Evolutionary conservation across 2,329 filamentous ascomycete species (phyloP).

Genomic region (Zymoseptoria crescenta): DNA sequence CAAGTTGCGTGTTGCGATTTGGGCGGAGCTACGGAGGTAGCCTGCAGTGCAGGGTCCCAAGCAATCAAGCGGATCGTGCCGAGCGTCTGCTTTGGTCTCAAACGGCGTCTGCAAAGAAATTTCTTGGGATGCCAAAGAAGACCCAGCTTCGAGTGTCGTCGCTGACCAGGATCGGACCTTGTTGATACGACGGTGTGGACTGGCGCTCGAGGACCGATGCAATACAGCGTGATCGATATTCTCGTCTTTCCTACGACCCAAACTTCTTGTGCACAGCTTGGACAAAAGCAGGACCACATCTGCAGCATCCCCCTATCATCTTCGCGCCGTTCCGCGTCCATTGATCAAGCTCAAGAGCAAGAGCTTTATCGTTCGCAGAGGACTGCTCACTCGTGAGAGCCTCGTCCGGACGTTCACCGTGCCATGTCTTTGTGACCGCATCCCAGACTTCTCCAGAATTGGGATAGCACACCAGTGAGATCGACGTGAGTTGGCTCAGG

Average conservation of each 20-base stretch:
- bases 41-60: no score
- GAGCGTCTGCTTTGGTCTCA: no score
- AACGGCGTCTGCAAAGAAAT: no score
- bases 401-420: constrained; percentile 17
- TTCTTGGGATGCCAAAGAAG: no score
- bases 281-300: constrained; percentile 32
- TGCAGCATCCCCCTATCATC: constrained; percentile 42
- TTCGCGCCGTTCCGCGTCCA: constrained; percentile 34
- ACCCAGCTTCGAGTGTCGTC: no score
- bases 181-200: no score
- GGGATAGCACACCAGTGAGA: constrained; percentile 34
- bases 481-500: constrained; percentile 26
- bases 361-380: constrained; percentile 2
- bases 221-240: no score
- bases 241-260: not conserved
- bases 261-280: constrained; percentile 4
- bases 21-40: no score
- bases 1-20: no score
- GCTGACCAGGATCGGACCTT: no score
- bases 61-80: no score
- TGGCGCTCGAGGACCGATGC: no score
- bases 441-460: constrained; percentile 44
- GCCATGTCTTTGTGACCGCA: constrained; percentile 32
- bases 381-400: constrained; percentile 25
- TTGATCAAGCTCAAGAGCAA: constrained; percentile 5